Base-by-base conservation (phyloP, 2,329 filamentous ascomycete species). In the Plenodomus biglobosus region DNA sequence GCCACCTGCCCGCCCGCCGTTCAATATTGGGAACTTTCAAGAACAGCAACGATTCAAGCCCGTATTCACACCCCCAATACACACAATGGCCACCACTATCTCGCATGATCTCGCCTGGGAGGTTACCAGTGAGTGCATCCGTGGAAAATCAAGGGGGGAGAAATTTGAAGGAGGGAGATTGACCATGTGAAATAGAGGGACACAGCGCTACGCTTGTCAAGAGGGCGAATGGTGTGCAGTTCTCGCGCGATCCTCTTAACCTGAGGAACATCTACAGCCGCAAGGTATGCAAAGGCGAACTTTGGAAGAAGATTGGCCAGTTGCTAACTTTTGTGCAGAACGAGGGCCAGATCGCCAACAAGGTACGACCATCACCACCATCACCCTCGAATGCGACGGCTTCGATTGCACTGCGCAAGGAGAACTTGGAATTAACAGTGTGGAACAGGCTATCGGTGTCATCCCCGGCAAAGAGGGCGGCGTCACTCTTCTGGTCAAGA, bases 231-330 rank as follows among this genome's bases (percentile, higher is more conserved):
- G 88, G 89, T 75, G 81, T 88, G 67, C 88, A 89, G 78, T 91
- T 99, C 84, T 97, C 92, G 66, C 88, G 88, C 68, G 92, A 97
- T 75, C 90, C 92, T 69, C 79, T 96, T 65, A 99, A 97, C 85
- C 78, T 97, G 77, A 82, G 79, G 76, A 97, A 96, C 87, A 81
- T 86, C 78, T 87, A 95, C 82, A 86, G 83, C 68, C 88, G 90
- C 80, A 97, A 95, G 86, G 90, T 94, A 78, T 60, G 73, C 38
- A 37, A 36, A 15, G 10, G 11, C 34, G 6, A 8, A 15, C 8
- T 32, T 3, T 32, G 6, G 6, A 32, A 3, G 8, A 11, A 32
- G 27, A 15, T 32, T 7, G 27, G 27, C 7, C 41, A 52, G 51
- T 52, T 18, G 44, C 68, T 71, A 62, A 70, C 46, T 7, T 40